Conservation (phyloP, 176 grass and related monocot genomes). For the Phragmites australis region DNA sequence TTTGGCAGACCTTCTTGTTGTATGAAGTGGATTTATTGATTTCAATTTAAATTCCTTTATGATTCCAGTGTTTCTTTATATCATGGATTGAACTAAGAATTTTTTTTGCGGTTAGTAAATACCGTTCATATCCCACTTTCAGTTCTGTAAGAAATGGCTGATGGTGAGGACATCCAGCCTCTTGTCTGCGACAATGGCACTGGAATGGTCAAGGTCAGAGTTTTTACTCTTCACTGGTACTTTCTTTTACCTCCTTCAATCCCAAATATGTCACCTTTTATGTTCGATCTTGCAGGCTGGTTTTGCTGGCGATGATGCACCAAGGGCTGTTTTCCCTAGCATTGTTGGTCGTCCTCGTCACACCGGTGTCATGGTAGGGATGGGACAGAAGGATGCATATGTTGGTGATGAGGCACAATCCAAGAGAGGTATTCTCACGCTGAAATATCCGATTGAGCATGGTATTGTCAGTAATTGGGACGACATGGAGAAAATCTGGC, state of each 20-base stretch:
- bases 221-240: neutral
- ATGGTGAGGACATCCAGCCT: constrained; percentile 76
- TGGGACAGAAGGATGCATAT: constrained; percentile 80
- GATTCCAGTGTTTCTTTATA: neutral
- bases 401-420: constrained; percentile 83
- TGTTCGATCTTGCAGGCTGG: constrained; percentile 58
- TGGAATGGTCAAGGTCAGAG: constrained; percentile 71
- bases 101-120: neutral
- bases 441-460: constrained; percentile 80
- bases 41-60: neutral
- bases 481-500: constrained; percentile 92
- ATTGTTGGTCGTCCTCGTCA: constrained; percentile 78
- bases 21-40: neutral
- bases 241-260: neutral
- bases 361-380: constrained; percentile 80
- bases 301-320: constrained; percentile 83
- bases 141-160: constrained; percentile 67
- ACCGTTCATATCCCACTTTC: constrained; percentile 6
- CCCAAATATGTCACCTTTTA: neutral
- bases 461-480: constrained; percentile 88
- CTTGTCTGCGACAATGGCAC: constrained; percentile 85
- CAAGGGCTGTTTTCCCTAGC: constrained; percentile 84
- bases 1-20: neutral
- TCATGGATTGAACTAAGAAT: neutral
- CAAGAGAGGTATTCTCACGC: constrained; percentile 80